Conservation (phyloP, 73 alveolate genomes). For the Paramecium caudatum region DNA sequence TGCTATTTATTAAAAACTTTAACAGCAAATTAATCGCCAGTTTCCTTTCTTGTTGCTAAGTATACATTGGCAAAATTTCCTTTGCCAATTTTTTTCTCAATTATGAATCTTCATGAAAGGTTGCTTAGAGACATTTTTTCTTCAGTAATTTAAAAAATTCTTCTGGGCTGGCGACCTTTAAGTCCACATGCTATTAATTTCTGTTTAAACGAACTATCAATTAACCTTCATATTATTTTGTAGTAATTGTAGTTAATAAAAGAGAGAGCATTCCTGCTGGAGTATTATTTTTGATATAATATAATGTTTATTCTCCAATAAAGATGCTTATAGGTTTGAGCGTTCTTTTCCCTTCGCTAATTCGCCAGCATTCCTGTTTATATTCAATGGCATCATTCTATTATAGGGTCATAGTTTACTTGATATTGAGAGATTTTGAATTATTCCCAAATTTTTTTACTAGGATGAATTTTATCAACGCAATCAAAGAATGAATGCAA, state of each 20-base stretch:
- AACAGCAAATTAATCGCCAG: slow-evolving; percentile 73
- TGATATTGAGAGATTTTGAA: too few species aligned
- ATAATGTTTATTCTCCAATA: slow-evolving; percentile 1
- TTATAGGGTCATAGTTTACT: too few species aligned
- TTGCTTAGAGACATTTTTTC: background rate
- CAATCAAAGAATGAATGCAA: too few species aligned
- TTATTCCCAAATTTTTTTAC: too few species aligned
- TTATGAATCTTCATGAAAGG: slow-evolving; percentile 9
- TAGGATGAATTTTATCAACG: too few species aligned
- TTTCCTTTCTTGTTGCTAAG: slow-evolving; percentile 75
- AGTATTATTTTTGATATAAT: background rate
- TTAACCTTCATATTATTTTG: background rate
- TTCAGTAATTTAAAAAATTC: background rate
- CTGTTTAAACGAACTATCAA: background rate
- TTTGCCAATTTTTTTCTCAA: slow-evolving; percentile 75
- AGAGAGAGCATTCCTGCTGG: slow-evolving; percentile 9
- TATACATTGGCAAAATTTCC: slow-evolving; percentile 83
- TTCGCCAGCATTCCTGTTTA: too few species aligned
- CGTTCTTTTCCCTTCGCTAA: too few species aligned
- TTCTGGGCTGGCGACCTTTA: background rate
- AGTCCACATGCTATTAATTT: background rate
- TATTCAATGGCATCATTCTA: too few species aligned
- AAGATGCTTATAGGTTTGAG: too few species aligned
- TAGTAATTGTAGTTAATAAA: background rate
- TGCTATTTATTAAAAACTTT: slow-evolving; percentile 75